A percentile compares a stretch with the other conserved stretches of the same genome.
Conservation (phyloP, 768 basidiomycete species). For the Coprinopsis sp. region DNA sequence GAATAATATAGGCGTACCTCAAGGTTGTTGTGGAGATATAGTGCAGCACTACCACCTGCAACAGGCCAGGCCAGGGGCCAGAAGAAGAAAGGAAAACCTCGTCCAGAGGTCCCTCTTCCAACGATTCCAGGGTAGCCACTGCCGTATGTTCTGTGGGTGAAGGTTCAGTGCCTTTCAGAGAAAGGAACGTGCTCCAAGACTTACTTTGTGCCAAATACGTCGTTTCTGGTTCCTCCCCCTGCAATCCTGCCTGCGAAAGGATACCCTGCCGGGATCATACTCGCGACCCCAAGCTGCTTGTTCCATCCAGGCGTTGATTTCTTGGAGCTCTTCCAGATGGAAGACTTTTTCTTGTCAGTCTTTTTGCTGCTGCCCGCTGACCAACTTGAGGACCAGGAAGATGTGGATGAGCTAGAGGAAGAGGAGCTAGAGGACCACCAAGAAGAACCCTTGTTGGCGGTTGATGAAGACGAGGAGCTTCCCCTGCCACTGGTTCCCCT, state of each 20-base stretch:
- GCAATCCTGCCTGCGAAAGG: conserved; percentile 39
- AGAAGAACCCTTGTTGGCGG: neutral
- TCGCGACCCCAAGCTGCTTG: conserved; percentile 17
- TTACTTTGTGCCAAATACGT: conserved; percentile 40
- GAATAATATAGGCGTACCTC: conserved; percentile 30
- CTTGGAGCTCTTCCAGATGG: neutral
- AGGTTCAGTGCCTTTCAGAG: neutral
- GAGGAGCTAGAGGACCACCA: neutral
- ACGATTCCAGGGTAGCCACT: conserved; percentile 53
- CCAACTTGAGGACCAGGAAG: neutral
- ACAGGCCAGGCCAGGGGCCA: conserved; percentile 52
- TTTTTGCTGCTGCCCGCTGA: conserved; percentile 1
- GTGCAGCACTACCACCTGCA: conserved; percentile 19
- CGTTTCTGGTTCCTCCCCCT: conserved; percentile 44
- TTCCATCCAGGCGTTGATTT: conserved; percentile 3
- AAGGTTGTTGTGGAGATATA: conserved; percentile 19
- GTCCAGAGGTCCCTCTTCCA: conserved; percentile 39
- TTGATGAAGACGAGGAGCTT: neutral
- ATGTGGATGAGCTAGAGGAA: neutral
- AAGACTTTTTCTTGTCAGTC: neutral
- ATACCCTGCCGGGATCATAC: conserved; percentile 36
- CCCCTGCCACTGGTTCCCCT: neutral
- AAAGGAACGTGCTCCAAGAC: conserved; percentile 4
- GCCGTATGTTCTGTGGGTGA: conserved; percentile 41
- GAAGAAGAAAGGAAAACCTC: conserved; percentile 56